A percentile compares a stretch with the other conserved stretches of the same genome.
These are phyloP conservation scores for Paramecium tetraurelia DNA, from an alignment of 73 alveolate genomes.

Conservation along the genomic window DNA sequence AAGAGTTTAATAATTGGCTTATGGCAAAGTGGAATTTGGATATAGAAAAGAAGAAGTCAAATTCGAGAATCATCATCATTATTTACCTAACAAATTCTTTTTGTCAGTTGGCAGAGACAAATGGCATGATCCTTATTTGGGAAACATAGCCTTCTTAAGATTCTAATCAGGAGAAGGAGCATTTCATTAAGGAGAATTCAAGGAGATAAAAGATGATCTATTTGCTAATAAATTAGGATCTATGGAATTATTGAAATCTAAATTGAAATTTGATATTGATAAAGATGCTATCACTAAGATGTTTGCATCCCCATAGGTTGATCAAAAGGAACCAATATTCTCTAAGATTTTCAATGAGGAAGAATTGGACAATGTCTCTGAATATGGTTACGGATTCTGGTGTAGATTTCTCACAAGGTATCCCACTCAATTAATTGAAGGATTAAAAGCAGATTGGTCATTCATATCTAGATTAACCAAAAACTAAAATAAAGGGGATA, in stretches of 20 bases:
- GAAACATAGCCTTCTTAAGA: constrained; percentile 20
- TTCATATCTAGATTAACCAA: constrained; percentile 8
- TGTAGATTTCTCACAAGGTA: not conserved
- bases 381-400: constrained; percentile 53
- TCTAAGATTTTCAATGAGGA: not conserved
- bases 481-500: not conserved
- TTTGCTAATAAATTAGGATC: not conserved
- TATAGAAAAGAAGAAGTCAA: not conserved
- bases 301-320: not conserved
- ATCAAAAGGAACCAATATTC: not conserved
- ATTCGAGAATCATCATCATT: not conserved
- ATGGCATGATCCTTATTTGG: constrained; percentile 7
- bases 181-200: not conserved
- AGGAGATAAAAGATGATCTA: not conserved
- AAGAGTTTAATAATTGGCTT: not conserved
- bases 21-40: constrained; percentile 9
- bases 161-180: constrained; percentile 40
- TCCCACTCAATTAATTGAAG: not conserved
- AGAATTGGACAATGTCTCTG: not conserved
- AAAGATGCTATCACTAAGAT: not conserved
- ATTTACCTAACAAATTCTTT: constrained; percentile 25
- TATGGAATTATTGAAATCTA: not conserved
- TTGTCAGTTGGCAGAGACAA: not conserved
- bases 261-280: not conserved
- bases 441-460: not conserved